A percentile compares a stretch with the other conserved stretches of the same genome.
phyloP scores from a whole-genome alignment of 1,139 yeast genomes.

The Suzukiozyma palmioleophila region DNA sequence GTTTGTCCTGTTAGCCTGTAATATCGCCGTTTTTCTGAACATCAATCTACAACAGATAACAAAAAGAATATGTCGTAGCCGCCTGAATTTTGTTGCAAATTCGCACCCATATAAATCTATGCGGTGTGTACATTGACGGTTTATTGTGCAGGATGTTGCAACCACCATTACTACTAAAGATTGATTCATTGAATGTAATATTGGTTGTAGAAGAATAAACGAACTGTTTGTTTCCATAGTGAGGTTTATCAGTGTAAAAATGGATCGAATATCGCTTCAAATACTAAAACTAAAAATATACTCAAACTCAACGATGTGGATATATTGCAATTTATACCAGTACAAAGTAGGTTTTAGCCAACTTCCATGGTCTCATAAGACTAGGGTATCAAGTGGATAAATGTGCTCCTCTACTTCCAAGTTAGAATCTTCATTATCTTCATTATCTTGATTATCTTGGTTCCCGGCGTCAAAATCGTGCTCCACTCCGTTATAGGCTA shows the following conservation, averaged over 20 bases:
- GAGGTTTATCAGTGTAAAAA: no score
- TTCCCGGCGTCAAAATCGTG: constrained; percentile 11
- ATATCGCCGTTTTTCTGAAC: background rate
- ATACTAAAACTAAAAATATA: no score
- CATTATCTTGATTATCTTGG: constrained; percentile 7
- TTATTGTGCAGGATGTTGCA: no score
- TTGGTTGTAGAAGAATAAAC: no score
- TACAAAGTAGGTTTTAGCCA: background rate
- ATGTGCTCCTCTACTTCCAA: background rate
- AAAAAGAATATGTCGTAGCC: background rate
- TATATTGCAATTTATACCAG: no score
- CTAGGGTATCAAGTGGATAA: background rate
- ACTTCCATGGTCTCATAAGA: background rate
- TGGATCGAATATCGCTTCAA: no score
- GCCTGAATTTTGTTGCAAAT: background rate
- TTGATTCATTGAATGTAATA: no score
- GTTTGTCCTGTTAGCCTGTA: constrained; percentile 2
- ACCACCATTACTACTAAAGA: no score
- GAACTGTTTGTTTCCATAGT: no score
- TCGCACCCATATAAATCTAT: background rate
- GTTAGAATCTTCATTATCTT: constrained; percentile 5
- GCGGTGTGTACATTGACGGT: no score
- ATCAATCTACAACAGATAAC: background rate
- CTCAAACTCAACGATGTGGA: no score
- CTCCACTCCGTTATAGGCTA: constrained; percentile 30